Evolutionary conservation across 768 basidiomycete genomes (phyloP), one percentile per base, ranked within the genome.

Genomic region (Multifurca ochricompacta): DNA sequence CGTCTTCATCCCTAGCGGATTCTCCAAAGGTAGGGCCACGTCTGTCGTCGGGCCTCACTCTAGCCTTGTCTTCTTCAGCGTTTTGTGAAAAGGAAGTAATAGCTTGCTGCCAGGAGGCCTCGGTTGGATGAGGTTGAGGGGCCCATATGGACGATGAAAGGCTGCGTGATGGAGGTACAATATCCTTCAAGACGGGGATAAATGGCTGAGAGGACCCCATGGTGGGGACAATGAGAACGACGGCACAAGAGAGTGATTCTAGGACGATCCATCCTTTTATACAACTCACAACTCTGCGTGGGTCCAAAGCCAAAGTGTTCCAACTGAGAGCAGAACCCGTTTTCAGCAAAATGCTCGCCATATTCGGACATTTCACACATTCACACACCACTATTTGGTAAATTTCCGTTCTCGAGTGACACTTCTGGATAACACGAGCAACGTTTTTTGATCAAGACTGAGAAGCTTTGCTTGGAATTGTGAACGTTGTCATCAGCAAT

Each of bases 51-150:
- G 63, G 63, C 25, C 61, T 61, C 30, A 25, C n/a, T 10, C 44
- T 42, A 51, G 44, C 10, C 18, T 48, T 54, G 54, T 58, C 79
- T 8, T 73, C 71, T 21, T 73, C 74, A 32, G 78, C 76, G 49
- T 77, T 76, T 51, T 50, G 58, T 1, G 60, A 59, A 62, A 83
- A 83, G 4, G 82, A 70, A 54, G 84, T 82, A 32, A 85, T 69
- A 34, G 83, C 72, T 56, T 74, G 75, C 19, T 86, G 83, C 87
- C 87, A 91, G 11, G 80, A 76, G 5, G 73, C 64, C 18, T 83
- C 83, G 14, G 78, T 75, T 5, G 78, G 78, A 66, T 83, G 85
- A 3, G 86, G 84, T 65, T 84, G 85, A 7, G 87, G 87, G 1
- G 88, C 88, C 87, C 87, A 91, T 58, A 91, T 90, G 47, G 86